Base-by-base conservation (phyloP, 1,284 basidiomycete genomes). In the Microbotryum violaceum region DNA sequence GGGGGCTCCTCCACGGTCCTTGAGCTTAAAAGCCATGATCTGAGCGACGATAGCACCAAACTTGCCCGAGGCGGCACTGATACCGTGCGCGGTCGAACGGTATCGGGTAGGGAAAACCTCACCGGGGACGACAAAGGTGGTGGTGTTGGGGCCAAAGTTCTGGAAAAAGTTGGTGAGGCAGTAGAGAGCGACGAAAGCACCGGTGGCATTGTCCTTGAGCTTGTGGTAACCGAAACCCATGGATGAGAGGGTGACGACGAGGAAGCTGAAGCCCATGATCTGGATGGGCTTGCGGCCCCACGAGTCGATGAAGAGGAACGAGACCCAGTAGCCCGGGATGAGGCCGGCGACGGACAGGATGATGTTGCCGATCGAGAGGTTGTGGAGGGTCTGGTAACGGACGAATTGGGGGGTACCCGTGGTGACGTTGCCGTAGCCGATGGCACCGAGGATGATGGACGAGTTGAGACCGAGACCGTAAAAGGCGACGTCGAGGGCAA, bases 31-130 rank as follows among this genome's bases (percentile, higher is more conserved):
- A 0, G 67, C 65, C 48, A 69, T 63, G 66, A 89, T 83, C 75
- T 90, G 87, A 4, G 87, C 85, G 53, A 91, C 76, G 73, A 92
- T 87, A 57, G 89, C 89, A 49, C 89, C 89, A 55, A 89, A 79
- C 76, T 91, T 91, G 46, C 63, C 63, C 29, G 82, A 83, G 5
- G 86, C 88, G 21, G 89, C 89, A 21, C 85, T 86, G 73, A 92
- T 89, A 75, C 89, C 89, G 75, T 91, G 88, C 3, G 83, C 85
- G 6, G 88, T 89, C 0, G 86, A 87, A 55, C 88, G 82, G 77
- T 89, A 89, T 18, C 66, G 60, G 3, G 85, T 57, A 31, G 60
- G 12, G 84, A 91, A 92, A 33, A 80, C 82, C 75, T 92, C 88
- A 60, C 87, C 88, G 9, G 90, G 89, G 44, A 91, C 79, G 68